phyloP scores from a whole-genome alignment of 139 green algal species.

The Coccomyxa sp. region DNA sequence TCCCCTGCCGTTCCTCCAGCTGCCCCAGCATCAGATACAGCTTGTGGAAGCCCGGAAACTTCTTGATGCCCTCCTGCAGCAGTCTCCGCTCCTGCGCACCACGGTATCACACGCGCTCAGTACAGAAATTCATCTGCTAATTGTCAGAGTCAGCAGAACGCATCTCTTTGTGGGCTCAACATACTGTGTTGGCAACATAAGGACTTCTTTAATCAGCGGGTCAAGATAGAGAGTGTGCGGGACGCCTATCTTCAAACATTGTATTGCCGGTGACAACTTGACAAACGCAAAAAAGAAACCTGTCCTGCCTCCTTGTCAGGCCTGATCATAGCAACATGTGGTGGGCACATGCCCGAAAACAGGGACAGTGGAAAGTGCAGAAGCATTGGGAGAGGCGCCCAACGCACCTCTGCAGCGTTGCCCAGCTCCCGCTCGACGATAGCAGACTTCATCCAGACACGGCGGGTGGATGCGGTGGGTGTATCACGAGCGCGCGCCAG shows the following conservation, averaged over 20 bases:
- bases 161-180: no score
- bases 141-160: no score
- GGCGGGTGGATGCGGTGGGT: constrained; percentile 51
- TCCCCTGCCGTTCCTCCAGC: constrained; percentile 73
- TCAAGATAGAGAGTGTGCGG: not conserved
- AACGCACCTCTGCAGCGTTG: constrained; percentile 21
- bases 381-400: no score
- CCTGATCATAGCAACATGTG: not conserved
- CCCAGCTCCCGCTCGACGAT: constrained; percentile 89
- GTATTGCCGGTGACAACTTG: not conserved
- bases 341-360: not conserved
- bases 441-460: constrained; percentile 98
- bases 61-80: constrained; percentile 54
- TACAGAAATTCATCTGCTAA: no score
- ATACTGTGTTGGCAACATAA: no score
- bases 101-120: not conserved
- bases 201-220: not conserved
- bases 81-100: constrained; percentile 13
- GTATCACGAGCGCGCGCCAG: constrained; percentile 72
- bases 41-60: constrained; percentile 85
- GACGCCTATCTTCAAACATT: not conserved
- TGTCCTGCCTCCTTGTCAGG: not conserved
- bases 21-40: constrained; percentile 94
- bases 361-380: not conserved
- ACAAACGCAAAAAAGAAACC: not conserved